Conservation (phyloP, 208 protist species). For the Blechomonas ayalai region DNA sequence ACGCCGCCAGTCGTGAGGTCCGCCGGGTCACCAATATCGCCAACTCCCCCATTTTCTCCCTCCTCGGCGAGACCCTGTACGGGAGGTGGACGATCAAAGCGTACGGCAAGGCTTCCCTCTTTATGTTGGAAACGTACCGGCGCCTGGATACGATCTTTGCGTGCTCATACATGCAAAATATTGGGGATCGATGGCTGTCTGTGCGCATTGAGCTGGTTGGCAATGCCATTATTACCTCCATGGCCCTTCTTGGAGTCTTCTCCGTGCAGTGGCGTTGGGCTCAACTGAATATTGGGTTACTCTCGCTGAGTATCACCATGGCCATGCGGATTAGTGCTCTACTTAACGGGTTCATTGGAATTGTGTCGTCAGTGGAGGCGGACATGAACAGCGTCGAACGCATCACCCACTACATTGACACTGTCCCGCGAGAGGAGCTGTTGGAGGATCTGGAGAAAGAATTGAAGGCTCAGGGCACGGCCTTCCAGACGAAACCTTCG, state of each 20-base stretch:
- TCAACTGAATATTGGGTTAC: slow-evolving; percentile 27
- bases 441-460: slow-evolving; percentile 2
- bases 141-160: slow-evolving; percentile 51
- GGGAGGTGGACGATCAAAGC: slow-evolving; percentile 72
- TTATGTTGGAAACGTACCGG: slow-evolving; percentile 22
- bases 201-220: slow-evolving; percentile 85
- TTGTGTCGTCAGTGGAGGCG: slow-evolving; percentile 48
- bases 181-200: slow-evolving; percentile 81
- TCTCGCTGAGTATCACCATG: slow-evolving; percentile 62
- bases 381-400: slow-evolving; percentile 86
- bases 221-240: slow-evolving; percentile 43
- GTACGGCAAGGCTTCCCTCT: slow-evolving; percentile 14
- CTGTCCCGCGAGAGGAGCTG: slow-evolving; percentile 41
- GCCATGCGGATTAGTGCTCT: slow-evolving; percentile 44
- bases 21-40: slow-evolving; percentile 65
- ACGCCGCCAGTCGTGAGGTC: slow-evolving; percentile 62
- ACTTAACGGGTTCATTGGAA: slow-evolving; percentile 50
- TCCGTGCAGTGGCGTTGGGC: slow-evolving; percentile 4
- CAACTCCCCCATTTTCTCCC: slow-evolving; percentile 77
- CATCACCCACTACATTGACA: slow-evolving; percentile 59
- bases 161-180: slow-evolving; percentile 38
- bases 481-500: too few relatives aligned
- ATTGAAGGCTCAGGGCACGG: too few relatives aligned
- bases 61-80: slow-evolving; percentile 85
- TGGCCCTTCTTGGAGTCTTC: slow-evolving; percentile 36